Base-by-base conservation (phyloP, 495 filamentous ascomycete genomes). In the Penicillium crystallinum region DNA sequence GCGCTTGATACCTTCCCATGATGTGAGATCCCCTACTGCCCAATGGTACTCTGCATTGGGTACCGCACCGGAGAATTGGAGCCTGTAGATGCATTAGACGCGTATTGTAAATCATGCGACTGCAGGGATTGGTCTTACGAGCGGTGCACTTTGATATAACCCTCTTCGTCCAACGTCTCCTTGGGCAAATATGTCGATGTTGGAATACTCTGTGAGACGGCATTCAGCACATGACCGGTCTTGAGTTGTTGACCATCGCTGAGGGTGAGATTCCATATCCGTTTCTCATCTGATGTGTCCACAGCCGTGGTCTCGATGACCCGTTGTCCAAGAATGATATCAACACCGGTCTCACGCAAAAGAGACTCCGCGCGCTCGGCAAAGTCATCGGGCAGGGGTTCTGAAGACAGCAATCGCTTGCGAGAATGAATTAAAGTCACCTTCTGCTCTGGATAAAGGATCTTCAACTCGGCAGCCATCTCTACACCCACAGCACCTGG, bases 391-490 rank as follows among this genome's bases (percentile, higher is more conserved):
- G 85, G 84, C 8, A 89, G 72, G 6, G 79, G 77, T 67, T 89
- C 85, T 0, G 82, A 77, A 0, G 83, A 87, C 4, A 89, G 74
- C 3, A 88, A 74, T 51, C 76, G 74, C 21, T 68, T 65, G 4
- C 82, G 73, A 0, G 85, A 88, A 63, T 89, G 86, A n/a, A 87
- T 76, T 0, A 89, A 71, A 0, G 80, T 85, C 18, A 89, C 77
- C 31, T 76, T 74, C 34, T 81, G 64, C 2, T 72, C 35, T 0
- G 86, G 84, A n/a, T 81, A 65, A 9, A 80, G 63, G 10, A 74
- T 59, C 59, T 85, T 85, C 38, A 87, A 59, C 64, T 89, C 86
- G 10, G 82, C 76, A 0, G 86, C 83, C 72, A 88, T 85, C 57
- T 89, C 86, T 37, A 88, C 78, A 9, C 86, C 86, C 3, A 88